These are phyloP conservation scores for Candida broadrunensis DNA, from an alignment of 805 yeast genomes.

Conservation along the genomic window DNA sequence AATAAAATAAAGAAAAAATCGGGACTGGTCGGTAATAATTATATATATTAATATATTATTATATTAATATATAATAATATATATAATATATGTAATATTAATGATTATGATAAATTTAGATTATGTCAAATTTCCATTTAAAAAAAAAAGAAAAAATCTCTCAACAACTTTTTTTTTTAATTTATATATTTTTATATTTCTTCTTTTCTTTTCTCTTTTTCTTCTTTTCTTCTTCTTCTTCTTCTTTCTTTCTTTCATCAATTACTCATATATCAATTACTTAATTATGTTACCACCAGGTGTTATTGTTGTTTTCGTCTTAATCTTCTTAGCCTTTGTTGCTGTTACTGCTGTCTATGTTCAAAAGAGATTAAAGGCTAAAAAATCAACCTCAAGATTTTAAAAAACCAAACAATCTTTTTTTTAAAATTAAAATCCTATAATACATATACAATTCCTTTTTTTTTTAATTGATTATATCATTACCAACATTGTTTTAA, in stretches of 20 bases:
- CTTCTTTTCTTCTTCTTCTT: slow-evolving; percentile 4
- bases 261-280: background rate
- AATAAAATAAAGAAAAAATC: no score
- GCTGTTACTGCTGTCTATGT: slow-evolving; percentile 35
- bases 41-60: no score
- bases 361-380: slow-evolving; percentile 41
- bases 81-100: no score
- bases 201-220: no score
- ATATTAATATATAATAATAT: no score
- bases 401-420: slow-evolving; percentile 12
- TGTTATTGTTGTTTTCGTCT: slow-evolving; percentile 66
- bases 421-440: background rate
- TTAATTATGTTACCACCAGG: slow-evolving; percentile 64
- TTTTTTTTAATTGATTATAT: background rate
- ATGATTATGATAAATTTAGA: no score
- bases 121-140: no score
- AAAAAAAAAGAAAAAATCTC: no score
- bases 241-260: background rate
- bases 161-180: no score
- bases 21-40: no score
- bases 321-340: slow-evolving; percentile 47
- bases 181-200: no score
- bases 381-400: slow-evolving; percentile 41
- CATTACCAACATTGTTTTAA: background rate
- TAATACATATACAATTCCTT: background rate